Base-by-base conservation (phyloP, 139 green algal species). In the Parachlorella kessleri region DNA sequence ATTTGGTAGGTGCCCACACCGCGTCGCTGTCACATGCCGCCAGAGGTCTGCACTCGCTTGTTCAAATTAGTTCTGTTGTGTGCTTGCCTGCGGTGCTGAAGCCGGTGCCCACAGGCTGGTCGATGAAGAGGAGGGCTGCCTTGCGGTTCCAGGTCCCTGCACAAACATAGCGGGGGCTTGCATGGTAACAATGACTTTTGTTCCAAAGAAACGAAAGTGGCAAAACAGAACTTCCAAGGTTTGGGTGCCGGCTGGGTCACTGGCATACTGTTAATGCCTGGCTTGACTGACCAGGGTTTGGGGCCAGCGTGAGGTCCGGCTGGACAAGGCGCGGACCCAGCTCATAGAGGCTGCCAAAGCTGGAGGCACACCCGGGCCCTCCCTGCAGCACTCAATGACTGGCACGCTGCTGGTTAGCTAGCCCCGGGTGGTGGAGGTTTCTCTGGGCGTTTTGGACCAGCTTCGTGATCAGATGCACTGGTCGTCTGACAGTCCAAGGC, bases 21-120 rank as follows among this genome's bases (percentile, higher is more conserved):
- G n/a, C n/a, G n/a, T n/a, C n/a, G n/a, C n/a, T n/a, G n/a, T n/a
- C n/a, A n/a, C n/a, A n/a, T n/a, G n/a, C n/a, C n/a, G n/a, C n/a
- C n/a, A n/a, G n/a, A n/a, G n/a, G n/a, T n/a, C n/a, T n/a, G n/a
- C n/a, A n/a, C n/a, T n/a, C n/a, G n/a, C n/a, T n/a, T n/a, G n/a
- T n/a, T n/a, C n/a, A n/a, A n/a, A n/a, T n/a, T n/a, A n/a, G n/a
- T n/a, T n/a, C n/a, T n/a, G n/a, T n/a, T n/a, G n/a, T n/a, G n/a
- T n/a, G n/a, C 48, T 59, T 59, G 48, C 89, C 55, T 69, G 84
- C 92, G 77, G 91, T 96, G 32, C 87, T 95, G 86, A 96, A 99
- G 32, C 95, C 95, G 1, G 92, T 97, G 73, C 90, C 88, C 30
- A 98, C 90, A 30, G 95, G 95, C 79, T 98, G 93, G 83, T 97